Evolutionary conservation across 2,329 filamentous ascomycete genomes (phyloP).

Genomic region (Ceratocystis diversiconidia): DNA sequence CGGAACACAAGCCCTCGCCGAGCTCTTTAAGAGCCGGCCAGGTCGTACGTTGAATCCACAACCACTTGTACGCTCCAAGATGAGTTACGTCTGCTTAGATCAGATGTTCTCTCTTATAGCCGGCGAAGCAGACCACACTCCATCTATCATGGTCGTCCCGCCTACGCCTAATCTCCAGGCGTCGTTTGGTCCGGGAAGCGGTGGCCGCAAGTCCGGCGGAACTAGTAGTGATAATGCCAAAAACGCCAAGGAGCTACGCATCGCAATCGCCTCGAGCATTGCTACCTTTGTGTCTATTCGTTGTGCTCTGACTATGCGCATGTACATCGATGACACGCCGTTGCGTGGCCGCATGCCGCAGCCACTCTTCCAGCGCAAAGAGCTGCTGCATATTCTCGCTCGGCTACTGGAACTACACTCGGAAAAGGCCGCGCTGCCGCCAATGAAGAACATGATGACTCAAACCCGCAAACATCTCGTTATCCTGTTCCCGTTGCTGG

Average conservation of each 20-base stretch:
- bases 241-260: constrained; percentile 26
- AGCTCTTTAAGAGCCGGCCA: constrained; percentile 49
- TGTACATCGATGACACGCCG: constrained; percentile 83
- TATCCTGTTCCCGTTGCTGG: constrained; percentile 64
- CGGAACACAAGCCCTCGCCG: constrained; percentile 22
- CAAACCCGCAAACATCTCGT: constrained; percentile 60
- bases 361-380: constrained; percentile 64
- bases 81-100: constrained; percentile 68
- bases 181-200: not conserved
- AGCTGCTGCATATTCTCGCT: constrained; percentile 57
- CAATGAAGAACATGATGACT: constrained; percentile 37
- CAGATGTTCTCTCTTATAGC: constrained; percentile 60
- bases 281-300: constrained; percentile 74
- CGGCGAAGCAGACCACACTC: constrained; percentile 30
- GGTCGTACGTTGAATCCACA: constrained; percentile 58
- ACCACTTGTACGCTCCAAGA: constrained; percentile 50
- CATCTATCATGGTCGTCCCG: constrained; percentile 29
- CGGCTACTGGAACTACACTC: constrained; percentile 53
- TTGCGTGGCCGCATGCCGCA: constrained; percentile 80
- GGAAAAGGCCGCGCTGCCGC: constrained; percentile 55
- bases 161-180: constrained; percentile 30
- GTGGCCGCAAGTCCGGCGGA: constrained; percentile 18
- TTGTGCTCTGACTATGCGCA: constrained; percentile 63
- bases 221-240: constrained; percentile 19
- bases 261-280: constrained; percentile 57